phyloP scores from a whole-genome alignment of 2,329 filamentous ascomycete species.

The Aspergillus ruber region DNA sequence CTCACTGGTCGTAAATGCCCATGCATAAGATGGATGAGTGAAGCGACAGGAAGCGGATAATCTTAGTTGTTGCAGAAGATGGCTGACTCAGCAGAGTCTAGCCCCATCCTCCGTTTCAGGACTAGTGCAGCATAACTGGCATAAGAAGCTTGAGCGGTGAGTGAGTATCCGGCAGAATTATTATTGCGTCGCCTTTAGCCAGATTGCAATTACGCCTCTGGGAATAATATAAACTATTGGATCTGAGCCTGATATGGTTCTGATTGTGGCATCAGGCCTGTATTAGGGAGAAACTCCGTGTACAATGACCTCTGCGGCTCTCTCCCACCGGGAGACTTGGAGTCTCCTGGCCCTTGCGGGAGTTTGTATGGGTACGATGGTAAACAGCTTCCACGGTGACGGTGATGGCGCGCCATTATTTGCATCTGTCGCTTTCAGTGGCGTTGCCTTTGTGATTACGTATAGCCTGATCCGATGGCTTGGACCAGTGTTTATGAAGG shows the following conservation, averaged over 20 bases:
- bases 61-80: background rate
- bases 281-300: background rate
- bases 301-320: constrained; percentile 29
- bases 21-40: background rate
- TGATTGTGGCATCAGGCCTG: background rate
- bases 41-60: background rate
- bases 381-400: constrained; percentile 61
- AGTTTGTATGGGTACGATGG: constrained; percentile 64
- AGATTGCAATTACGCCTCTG: background rate
- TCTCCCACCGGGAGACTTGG: constrained; percentile 51
- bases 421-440: constrained; percentile 79
- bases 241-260: background rate
- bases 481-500: constrained; percentile 78
- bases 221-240: background rate
- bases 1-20: background rate
- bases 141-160: background rate
- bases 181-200: background rate
- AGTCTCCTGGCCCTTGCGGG: constrained; percentile 58
- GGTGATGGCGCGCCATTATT: constrained; percentile 83
- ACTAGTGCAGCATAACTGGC: background rate
- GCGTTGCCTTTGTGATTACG: constrained; percentile 71
- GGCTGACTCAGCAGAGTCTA: background rate
- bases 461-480: constrained; percentile 92
- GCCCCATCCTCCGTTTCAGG: constrained; percentile 1
- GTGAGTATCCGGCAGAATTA: background rate